phyloP scores from a whole-genome alignment of 2,329 filamentous ascomycete species.

The Colletotrichum caudatum region DNA sequence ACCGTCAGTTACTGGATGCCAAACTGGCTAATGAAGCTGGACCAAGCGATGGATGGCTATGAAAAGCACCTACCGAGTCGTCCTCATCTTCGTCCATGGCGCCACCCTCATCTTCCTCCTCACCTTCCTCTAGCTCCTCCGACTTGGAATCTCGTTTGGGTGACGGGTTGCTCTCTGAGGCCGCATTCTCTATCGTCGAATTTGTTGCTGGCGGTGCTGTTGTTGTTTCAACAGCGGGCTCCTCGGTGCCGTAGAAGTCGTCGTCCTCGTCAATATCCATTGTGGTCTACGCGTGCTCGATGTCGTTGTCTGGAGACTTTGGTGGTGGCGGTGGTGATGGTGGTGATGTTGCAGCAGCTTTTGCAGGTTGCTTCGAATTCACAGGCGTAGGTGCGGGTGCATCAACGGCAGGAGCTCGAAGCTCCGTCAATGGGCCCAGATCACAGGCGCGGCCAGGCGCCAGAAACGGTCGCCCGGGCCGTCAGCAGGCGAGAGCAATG shows the following conservation, averaged over 20 bases:
- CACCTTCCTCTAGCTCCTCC: constrained; percentile 72
- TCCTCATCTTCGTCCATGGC: constrained; percentile 72
- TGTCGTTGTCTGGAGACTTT: neutral
- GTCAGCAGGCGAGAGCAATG: constrained; percentile 2
- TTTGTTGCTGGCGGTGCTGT: constrained; percentile 30
- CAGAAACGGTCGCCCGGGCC: constrained; percentile 9
- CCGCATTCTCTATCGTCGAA: constrained; percentile 23
- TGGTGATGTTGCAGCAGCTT: constrained; percentile 17
- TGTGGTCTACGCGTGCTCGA: constrained; percentile 43
- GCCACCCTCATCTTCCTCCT: constrained; percentile 72
- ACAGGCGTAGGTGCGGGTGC: neutral
- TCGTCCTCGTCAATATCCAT: constrained; percentile 79
- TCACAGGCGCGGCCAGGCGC: constrained; percentile 7
- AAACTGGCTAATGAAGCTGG: too few relatives aligned
- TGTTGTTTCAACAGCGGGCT: constrained; percentile 55
- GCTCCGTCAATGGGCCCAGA: constrained; percentile 11
- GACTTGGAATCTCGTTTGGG: constrained; percentile 49
- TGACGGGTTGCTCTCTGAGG: constrained; percentile 31
- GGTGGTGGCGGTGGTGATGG: neutral
- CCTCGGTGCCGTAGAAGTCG: constrained; percentile 74
- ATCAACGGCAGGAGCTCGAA: constrained; percentile 8
- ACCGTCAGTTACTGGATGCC: constrained; percentile 9
- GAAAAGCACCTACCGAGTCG: constrained; percentile 57
- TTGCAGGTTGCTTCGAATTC: constrained; percentile 16
- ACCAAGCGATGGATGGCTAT: neutral